Evolutionary conservation across 2,329 filamentous ascomycete species (phyloP).

Genomic region (Chaetomium sp.): DNA sequence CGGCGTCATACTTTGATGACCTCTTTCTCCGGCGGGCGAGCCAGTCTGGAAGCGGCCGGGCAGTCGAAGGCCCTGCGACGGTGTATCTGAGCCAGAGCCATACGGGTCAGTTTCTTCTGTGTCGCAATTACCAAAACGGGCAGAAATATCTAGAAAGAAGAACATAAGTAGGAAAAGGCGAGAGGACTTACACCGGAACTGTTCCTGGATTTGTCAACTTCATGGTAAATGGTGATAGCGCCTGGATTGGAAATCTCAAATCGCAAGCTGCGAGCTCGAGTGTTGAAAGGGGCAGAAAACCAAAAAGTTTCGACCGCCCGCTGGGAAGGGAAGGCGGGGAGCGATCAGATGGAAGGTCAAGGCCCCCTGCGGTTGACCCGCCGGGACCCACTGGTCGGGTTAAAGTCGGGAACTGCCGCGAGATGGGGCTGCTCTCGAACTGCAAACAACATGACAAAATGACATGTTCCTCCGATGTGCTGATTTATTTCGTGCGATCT

Average conservation of each 20-base stretch:
- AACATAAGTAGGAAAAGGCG: too few species aligned
- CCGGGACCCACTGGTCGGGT: neutral
- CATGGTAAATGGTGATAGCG: slow-evolving; percentile 42
- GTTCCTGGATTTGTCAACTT: slow-evolving; percentile 76
- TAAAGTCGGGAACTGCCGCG: slow-evolving; percentile 6
- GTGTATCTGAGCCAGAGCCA: slow-evolving; percentile 65
- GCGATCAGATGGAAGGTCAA: neutral
- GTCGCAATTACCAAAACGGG: neutral
- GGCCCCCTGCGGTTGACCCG: neutral
- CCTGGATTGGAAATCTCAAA: slow-evolving; percentile 5
- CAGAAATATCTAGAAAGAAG: neutral
- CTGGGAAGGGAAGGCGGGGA: slow-evolving; percentile 20
- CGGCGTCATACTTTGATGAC: slow-evolving; percentile 84
- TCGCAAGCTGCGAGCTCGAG: slow-evolving; percentile 10
- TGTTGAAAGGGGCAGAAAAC: slow-evolving; percentile 13
- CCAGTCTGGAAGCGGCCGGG: slow-evolving; percentile 89
- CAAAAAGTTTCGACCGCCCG: slow-evolving; percentile 16
- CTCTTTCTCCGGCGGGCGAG: slow-evolving; percentile 82
- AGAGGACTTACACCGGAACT: slow-evolving; percentile 21
- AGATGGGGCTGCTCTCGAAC: neutral
- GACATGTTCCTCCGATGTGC: too few species aligned
- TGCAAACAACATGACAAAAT: too few species aligned
- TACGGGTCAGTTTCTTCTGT: slow-evolving; percentile 37
- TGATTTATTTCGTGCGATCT: too few species aligned
- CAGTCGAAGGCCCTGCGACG: slow-evolving; percentile 82